Percentiles rank a stretch among this genome's conserved stretches.
phyloP scores from a whole-genome alignment of 1,284 basidiomycete genomes.

The Porodaedalea pini region DNA sequence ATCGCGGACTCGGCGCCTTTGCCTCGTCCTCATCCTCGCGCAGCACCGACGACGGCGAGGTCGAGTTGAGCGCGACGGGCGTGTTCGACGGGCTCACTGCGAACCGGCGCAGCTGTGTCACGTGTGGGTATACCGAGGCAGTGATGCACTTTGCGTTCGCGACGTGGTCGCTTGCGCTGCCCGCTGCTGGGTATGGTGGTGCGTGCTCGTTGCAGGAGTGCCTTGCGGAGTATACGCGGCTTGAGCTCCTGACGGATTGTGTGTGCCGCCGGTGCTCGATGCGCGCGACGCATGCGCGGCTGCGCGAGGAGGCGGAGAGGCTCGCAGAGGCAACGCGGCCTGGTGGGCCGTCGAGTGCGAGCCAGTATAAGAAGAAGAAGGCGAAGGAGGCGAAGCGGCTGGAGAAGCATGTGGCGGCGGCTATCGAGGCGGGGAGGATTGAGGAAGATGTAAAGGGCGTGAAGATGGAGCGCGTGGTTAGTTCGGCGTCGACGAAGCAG shows the following conservation, averaged over 20 bases:
- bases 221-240: conserved; percentile 75
- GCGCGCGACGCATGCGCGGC: conserved; percentile 59
- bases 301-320: conserved; percentile 54
- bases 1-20: conserved; percentile 62
- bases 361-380: conserved; percentile 62
- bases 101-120: conserved; percentile 74
- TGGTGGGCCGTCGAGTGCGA: background rate
- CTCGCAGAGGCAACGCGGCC: conserved; percentile 44
- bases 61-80: conserved; percentile 50
- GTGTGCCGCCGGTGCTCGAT: conserved; percentile 81
- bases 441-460: conserved; percentile 78
- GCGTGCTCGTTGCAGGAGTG: conserved; percentile 69
- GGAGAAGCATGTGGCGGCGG: conserved; percentile 54
- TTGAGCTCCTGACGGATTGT: conserved; percentile 80
- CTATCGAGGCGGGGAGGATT: conserved; percentile 70
- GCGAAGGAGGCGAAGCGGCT: conserved; percentile 65
- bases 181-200: conserved; percentile 43
- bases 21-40: conserved; percentile 12
- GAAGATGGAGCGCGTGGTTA: conserved; percentile 69
- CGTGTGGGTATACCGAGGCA: conserved; percentile 84
- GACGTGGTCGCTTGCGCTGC: conserved; percentile 75
- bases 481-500: conserved; percentile 78
- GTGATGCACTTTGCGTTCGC: conserved; percentile 86
- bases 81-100: conserved; percentile 83
- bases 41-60: conserved; percentile 33